Conservation (phyloP, 2,329 filamentous ascomycete genomes). For the Aspergillus novofumigatus region DNA sequence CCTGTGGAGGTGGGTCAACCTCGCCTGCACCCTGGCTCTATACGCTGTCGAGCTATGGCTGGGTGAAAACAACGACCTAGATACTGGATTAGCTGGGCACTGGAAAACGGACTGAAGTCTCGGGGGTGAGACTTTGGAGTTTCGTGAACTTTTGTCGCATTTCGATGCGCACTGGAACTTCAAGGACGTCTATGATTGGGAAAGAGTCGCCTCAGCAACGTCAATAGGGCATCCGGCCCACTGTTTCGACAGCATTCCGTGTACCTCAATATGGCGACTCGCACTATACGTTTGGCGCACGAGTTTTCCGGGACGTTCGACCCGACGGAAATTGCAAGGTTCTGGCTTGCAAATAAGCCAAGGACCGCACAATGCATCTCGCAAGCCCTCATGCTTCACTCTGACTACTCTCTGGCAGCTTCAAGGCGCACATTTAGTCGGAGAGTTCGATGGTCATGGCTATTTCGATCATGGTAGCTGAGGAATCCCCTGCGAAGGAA, state of each 20-base stretch:
- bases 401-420: too few species aligned
- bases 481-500: not conserved
- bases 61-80: conserved; percentile 66
- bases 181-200: not conserved
- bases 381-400: too few species aligned
- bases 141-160: not conserved
- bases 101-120: conserved; percentile 82
- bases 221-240: not conserved
- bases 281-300: not conserved
- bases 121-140: not conserved
- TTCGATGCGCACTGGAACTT: not conserved
- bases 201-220: not conserved
- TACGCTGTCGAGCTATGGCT: conserved; percentile 90
- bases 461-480: not conserved
- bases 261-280: not conserved
- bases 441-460: not conserved
- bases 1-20: conserved; percentile 89
- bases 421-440: not conserved
- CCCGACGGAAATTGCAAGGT: not conserved
- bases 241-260: not conserved
- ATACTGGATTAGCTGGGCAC: conserved; percentile 68
- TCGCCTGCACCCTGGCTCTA: conserved; percentile 80
- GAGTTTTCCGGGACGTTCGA: not conserved
- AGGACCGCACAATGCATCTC: not conserved
- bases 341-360: not conserved